Percentiles rank a stretch among this genome's conserved stretches.
Evolutionary conservation across 2,329 filamentous ascomycete species (phyloP).

Genomic region (Venturia carpophila): DNA sequence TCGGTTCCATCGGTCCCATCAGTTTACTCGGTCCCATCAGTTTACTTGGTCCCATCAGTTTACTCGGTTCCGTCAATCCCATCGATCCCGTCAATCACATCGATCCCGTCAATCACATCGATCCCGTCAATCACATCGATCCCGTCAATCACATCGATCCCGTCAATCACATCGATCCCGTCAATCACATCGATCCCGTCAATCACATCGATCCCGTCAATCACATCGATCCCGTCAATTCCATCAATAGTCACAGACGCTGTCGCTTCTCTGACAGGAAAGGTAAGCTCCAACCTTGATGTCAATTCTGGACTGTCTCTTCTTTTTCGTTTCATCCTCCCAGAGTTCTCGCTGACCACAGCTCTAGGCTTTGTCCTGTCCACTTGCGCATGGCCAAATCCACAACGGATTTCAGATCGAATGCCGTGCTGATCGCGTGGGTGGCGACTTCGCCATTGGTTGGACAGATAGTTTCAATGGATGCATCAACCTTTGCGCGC

Average conservation of each 20-base stretch:
- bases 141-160: too few species aligned
- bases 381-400: constrained; percentile 19
- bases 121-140: too few species aligned
- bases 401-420: constrained; percentile 22
- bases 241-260: not conserved
- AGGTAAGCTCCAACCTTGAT: not conserved
- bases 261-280: not conserved
- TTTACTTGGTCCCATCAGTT: too few species aligned
- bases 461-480: constrained; percentile 18
- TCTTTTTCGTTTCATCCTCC: not conserved
- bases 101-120: too few species aligned
- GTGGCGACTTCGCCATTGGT: constrained; percentile 19
- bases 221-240: too few species aligned
- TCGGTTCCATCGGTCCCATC: too few species aligned
- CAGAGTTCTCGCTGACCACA: not conserved
- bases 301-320: not conserved
- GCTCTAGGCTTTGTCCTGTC: constrained; percentile 16
- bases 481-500: constrained; percentile 21
- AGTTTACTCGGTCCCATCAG: too few species aligned
- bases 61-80: too few species aligned
- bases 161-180: too few species aligned
- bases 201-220: too few species aligned
- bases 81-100: too few species aligned
- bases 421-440: constrained; percentile 21
- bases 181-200: too few species aligned